Base-by-base conservation (phyloP, 2,329 filamentous ascomycete species). In the Monosporascus sp. region DNA sequence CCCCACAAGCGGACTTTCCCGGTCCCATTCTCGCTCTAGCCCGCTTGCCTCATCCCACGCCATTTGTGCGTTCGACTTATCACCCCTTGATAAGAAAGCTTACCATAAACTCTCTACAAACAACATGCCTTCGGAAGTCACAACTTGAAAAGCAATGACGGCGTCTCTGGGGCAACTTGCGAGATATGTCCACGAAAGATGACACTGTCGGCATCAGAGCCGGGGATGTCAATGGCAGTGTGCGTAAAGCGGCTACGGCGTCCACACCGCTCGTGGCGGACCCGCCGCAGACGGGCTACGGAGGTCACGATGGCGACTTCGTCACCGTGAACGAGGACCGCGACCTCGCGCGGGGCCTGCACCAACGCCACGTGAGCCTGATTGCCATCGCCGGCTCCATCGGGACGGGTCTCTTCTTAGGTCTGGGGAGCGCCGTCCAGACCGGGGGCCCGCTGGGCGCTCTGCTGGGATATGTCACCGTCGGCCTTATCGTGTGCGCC, bases 321-420 rank as follows among this genome's bases (percentile, higher is more conserved):
- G 71, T 77, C 51, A 76, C 76, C 1, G 64, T 67, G 41, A 66
- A 70, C 60, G 82, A 86, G 65, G 71, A 75, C 51, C 74, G 73
- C 52, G 70, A 74, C 56, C 72, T 81, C 51, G 72, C 71, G 61
- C 74, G 76, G 54, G 73, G 73, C 20, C 73, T 83, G 51, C 74
- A 75, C 60, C 76, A 78, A 59, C 76, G 80, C 50, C 81, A 84
- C 66, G 71, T 85, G 56, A 80, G 81, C 59, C 83, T 84, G 80
- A 75, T 84, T 56, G 81, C 79, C 60, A 82, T 85, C 52, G 81
- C 81, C 50, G 81, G 81, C 50, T 78, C 80, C 55, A 83, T 84
- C 55, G 81, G 81, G 58, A 82, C 81, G 48, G 81, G 81, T 51
- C 74, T 84, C 49, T 84, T 85, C 64, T 78, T 84, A 38, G 79